Percentiles rank a stretch among this genome's conserved stretches.
Conservation (phyloP, 2,329 filamentous ascomycete species). For the Talaromyces amestolkiae region DNA sequence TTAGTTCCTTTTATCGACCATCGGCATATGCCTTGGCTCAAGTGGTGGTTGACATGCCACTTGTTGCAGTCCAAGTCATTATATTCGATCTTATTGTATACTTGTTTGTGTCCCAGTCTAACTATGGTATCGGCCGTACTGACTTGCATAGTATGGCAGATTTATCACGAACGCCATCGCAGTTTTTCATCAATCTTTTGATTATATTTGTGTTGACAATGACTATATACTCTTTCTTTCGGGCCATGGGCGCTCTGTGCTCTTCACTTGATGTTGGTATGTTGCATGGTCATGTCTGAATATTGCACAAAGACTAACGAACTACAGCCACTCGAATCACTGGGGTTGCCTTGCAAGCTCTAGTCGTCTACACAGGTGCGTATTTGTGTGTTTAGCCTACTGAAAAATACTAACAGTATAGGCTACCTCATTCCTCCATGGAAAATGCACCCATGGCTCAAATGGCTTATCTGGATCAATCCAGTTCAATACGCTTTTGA, state of each 20-base stretch:
- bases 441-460: constrained; percentile 63
- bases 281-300: constrained; percentile 17
- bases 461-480: constrained; percentile 64
- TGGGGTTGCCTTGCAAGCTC: constrained; percentile 49
- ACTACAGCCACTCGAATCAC: constrained; percentile 48
- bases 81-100: constrained; percentile 62
- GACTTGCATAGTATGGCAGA: constrained; percentile 48
- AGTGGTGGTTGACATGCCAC: constrained; percentile 57
- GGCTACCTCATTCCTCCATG: constrained; percentile 63
- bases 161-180: constrained; percentile 55
- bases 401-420: constrained; percentile 21
- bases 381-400: not conserved
- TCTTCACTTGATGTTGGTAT: constrained; percentile 50
- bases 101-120: constrained; percentile 38
- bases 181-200: constrained; percentile 62
- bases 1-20: constrained; percentile 62
- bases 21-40: constrained; percentile 59
- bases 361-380: constrained; percentile 57
- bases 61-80: constrained; percentile 57
- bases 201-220: constrained; percentile 55
- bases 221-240: constrained; percentile 56
- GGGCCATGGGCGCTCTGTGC: constrained; percentile 50
- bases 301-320: constrained; percentile 6
- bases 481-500: constrained; percentile 70
- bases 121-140: constrained; percentile 11